These are phyloP conservation scores for Zygoascus biomembranicola DNA, from an alignment of 805 yeast species.

Conservation along the genomic window DNA sequence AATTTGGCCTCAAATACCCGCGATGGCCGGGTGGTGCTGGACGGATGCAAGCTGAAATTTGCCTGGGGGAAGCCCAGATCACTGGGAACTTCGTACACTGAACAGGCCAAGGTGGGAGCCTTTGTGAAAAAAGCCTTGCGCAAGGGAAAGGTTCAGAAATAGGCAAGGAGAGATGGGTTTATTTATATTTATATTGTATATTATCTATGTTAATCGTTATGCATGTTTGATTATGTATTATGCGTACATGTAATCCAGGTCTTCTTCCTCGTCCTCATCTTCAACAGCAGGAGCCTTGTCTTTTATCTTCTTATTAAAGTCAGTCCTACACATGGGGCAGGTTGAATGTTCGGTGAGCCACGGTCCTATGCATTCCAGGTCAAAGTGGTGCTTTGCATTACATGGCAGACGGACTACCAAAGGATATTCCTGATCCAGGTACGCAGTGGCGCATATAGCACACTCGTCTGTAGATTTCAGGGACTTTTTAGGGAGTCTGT, in stretches of 20 bases:
- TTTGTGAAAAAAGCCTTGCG: slow-evolving; percentile 17
- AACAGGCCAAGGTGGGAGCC: slow-evolving; percentile 18
- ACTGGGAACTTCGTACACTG: slow-evolving; percentile 18
- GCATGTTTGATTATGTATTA: not conserved
- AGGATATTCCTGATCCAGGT: slow-evolving; percentile 66
- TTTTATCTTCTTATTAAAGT: slow-evolving; percentile 45
- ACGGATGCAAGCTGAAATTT: slow-evolving; percentile 23
- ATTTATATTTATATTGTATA: not conserved
- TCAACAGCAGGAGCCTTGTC: slow-evolving; percentile 32
- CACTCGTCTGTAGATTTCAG: slow-evolving; percentile 49
- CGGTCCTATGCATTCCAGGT: slow-evolving; percentile 82
- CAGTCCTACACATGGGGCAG: slow-evolving; percentile 82
- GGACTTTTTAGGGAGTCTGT: slow-evolving; percentile 49
- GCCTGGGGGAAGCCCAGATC: slow-evolving; percentile 26
- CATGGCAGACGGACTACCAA: slow-evolving; percentile 72
- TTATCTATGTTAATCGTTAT: not conserved
- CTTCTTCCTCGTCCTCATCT: slow-evolving; percentile 51
- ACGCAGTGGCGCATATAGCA: slow-evolving; percentile 75
- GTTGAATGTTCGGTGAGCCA: slow-evolving; percentile 59
- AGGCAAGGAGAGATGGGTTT: not conserved
- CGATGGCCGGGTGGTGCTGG: slow-evolving; percentile 20
- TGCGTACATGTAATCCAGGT: not conserved
- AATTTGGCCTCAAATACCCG: slow-evolving; percentile 20
- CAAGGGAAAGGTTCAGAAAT: not conserved
- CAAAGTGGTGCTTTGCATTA: slow-evolving; percentile 60